Conservation (phyloP, 2,329 filamentous ascomycete genomes). For the Sporothrix euskadiensis region DNA sequence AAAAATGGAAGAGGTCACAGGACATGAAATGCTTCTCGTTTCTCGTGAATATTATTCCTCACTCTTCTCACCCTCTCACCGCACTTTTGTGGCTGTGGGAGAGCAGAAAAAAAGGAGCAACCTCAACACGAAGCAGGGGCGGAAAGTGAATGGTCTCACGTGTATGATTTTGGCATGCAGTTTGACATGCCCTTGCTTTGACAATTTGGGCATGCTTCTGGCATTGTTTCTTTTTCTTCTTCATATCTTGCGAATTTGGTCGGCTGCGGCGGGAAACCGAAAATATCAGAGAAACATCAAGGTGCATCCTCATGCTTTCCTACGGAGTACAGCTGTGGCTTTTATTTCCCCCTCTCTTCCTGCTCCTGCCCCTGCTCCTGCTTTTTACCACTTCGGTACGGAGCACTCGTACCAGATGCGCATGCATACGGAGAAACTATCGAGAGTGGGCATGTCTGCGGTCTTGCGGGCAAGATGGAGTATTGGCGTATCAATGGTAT, state of each 20-base stretch:
- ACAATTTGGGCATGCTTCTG: background rate
- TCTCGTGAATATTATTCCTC: background rate
- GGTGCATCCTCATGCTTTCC: background rate
- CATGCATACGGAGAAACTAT: background rate
- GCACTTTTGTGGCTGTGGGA: conserved; percentile 14
- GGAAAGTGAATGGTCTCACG: background rate
- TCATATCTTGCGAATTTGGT: background rate
- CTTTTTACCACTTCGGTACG: conserved; percentile 1
- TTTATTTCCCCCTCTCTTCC: background rate
- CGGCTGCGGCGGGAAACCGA: conserved; percentile 25
- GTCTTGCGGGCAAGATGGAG: conserved; percentile 10
- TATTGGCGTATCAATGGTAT: background rate
- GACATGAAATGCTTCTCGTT: conserved; percentile 1
- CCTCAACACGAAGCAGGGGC: background rate
- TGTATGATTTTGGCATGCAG: background rate
- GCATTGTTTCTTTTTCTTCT: background rate
- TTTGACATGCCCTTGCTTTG: background rate
- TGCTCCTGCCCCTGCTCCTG: background rate
- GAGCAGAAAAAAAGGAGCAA: too few species aligned
- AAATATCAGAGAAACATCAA: background rate
- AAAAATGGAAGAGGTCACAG: conserved; percentile 3
- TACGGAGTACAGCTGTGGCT: background rate
- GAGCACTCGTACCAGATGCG: background rate
- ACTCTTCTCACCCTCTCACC: conserved; percentile 10
- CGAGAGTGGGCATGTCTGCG: conserved; percentile 15